These are phyloP conservation scores for Rhizopogon vinicolor DNA, from an alignment of 768 basidiomycete species.

Conservation along the genomic window DNA sequence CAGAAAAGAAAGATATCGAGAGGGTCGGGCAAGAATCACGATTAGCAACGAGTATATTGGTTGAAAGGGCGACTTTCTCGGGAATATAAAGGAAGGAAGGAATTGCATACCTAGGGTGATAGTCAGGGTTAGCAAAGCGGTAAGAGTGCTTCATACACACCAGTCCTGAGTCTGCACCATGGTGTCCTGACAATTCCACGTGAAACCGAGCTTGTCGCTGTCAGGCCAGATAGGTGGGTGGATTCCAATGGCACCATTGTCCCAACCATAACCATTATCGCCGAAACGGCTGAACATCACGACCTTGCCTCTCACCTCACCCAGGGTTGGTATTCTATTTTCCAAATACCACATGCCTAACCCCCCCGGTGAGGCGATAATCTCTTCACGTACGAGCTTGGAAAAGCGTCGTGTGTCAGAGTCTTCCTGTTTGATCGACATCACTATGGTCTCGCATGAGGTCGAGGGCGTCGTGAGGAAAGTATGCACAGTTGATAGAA, in stretches of 20 bases:
- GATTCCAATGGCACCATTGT: constrained; percentile 75
- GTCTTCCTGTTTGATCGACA: constrained; percentile 91
- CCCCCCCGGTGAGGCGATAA: constrained; percentile 46
- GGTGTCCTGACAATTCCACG: constrained; percentile 71
- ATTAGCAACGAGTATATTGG: constrained; percentile 45
- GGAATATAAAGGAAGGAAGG: constrained; percentile 77
- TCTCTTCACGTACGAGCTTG: constrained; percentile 57
- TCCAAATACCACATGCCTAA: constrained; percentile 76
- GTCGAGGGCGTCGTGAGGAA: constrained; percentile 61
- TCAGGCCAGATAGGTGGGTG: constrained; percentile 87
- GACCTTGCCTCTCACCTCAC: constrained; percentile 82
- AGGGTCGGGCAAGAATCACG: constrained; percentile 40
- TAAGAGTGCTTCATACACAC: constrained; percentile 32
- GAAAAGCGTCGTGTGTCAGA: constrained; percentile 54
- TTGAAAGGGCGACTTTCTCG: constrained; percentile 68
- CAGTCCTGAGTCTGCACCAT: constrained; percentile 82
- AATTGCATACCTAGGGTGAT: constrained; percentile 63
- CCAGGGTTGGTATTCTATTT: constrained; percentile 74
- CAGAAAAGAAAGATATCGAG: constrained; percentile 79
- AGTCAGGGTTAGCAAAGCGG: constrained; percentile 1
- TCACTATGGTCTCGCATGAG: constrained; percentile 68
- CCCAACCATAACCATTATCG: constrained; percentile 63
- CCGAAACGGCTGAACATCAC: constrained; percentile 88
- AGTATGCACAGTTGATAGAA: constrained; percentile 53
- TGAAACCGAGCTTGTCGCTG: constrained; percentile 65